phyloP scores from a whole-genome alignment of 1,284 basidiomycete genomes.

The Leccinum olivaceoglutinosum region DNA sequence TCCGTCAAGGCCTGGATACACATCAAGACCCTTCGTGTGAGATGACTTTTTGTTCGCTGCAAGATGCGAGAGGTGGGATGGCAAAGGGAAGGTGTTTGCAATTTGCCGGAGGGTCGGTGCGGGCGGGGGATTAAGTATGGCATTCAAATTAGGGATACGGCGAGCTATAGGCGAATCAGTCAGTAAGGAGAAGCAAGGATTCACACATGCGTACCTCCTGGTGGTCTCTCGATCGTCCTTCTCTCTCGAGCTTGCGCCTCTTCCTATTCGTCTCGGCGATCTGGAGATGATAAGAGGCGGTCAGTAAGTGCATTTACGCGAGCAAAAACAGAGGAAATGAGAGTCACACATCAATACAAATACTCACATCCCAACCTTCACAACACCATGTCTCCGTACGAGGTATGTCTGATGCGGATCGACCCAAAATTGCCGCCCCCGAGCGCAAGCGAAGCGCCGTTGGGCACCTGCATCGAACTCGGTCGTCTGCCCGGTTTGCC shows the following conservation, averaged over 20 bases:
- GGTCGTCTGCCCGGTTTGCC: constrained; percentile 33
- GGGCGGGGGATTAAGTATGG: constrained; percentile 37
- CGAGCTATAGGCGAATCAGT: constrained; percentile 34
- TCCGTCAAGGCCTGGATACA: constrained; percentile 19
- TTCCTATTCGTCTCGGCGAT: constrained; percentile 77
- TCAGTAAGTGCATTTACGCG: constrained; percentile 12
- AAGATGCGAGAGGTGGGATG: constrained; percentile 20
- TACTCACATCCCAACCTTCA: constrained; percentile 71
- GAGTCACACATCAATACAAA: not conserved
- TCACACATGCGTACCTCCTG: constrained; percentile 45
- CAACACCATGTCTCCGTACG: constrained; percentile 63
- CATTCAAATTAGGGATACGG: constrained; percentile 36
- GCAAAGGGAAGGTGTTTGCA: constrained; percentile 35
- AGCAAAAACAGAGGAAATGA: not conserved
- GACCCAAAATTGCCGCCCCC: constrained; percentile 21
- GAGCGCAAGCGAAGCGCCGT: constrained; percentile 13
- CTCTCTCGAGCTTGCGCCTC: constrained; percentile 70
- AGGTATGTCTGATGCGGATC: constrained; percentile 36
- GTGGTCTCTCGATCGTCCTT: constrained; percentile 66
- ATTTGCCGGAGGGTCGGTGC: constrained; percentile 48
- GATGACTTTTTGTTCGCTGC: constrained; percentile 15
- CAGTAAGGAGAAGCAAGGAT: not conserved
- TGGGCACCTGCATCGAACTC: constrained; percentile 40
- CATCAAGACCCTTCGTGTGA: constrained; percentile 15
- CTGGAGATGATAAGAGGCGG: constrained; percentile 30